Conservation (phyloP, 225 moss, liverwort and hornwort genomes). For the Marchantia paleacea region DNA sequence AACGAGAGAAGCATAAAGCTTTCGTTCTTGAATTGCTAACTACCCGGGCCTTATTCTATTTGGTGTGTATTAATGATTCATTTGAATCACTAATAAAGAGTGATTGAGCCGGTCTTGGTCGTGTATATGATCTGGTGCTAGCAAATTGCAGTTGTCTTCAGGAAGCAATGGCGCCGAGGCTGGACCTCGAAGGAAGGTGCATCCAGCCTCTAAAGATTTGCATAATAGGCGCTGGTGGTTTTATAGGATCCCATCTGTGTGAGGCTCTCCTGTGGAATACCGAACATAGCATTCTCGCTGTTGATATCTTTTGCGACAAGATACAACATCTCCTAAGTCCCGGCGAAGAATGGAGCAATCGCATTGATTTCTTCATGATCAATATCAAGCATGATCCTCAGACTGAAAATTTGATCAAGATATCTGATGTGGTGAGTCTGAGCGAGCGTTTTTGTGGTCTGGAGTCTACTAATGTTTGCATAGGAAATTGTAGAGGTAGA, state of each 20-base stretch:
- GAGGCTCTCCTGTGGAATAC: conserved; percentile 60
- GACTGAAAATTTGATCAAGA: conserved; percentile 40
- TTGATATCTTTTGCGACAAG: conserved; percentile 58
- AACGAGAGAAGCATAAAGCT: too few relatives aligned
- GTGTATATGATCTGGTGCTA: too few relatives aligned
- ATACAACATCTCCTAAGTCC: conserved; percentile 54
- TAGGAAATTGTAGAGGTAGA: too few relatives aligned
- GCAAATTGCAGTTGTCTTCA: too few relatives aligned
- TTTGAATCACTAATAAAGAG: too few relatives aligned
- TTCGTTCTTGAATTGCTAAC: too few relatives aligned
- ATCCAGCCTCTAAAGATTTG: conserved; percentile 43
- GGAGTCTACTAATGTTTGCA: too few relatives aligned
- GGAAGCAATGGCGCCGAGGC: conserved; percentile 15
- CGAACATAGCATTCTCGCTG: conserved; percentile 42
- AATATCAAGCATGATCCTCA: conserved; percentile 56
- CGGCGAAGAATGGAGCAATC: conserved; percentile 40
- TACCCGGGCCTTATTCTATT: too few relatives aligned
- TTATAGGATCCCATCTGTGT: conserved; percentile 70
- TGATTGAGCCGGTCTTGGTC: too few relatives aligned
- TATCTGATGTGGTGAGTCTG: conserved; percentile 43
- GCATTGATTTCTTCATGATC: conserved; percentile 54
- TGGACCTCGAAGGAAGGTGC: conserved; percentile 49
- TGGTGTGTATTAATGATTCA: too few relatives aligned
- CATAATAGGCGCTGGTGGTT: conserved; percentile 59
- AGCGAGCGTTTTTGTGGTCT: not conserved